A percentile compares a stretch with the other conserved stretches of the same genome.
phyloP scores from a whole-genome alignment of 1,139 yeast species.

The Debaryomyces fabryi region DNA sequence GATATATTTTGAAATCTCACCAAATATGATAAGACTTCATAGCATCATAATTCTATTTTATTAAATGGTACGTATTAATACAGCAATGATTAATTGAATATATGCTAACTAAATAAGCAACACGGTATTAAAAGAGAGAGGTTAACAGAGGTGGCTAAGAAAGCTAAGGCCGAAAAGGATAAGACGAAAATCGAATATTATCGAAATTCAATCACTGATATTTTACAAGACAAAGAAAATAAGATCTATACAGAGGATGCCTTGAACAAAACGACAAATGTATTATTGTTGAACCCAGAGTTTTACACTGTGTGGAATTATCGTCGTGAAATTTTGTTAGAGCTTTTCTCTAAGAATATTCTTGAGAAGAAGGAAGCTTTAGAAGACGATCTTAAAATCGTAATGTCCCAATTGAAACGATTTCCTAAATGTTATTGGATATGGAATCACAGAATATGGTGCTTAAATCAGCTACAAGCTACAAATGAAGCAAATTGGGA shows the following conservation, averaged over 20 bases:
- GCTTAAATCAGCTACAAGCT: slow-evolving; percentile 56
- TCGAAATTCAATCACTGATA: slow-evolving; percentile 43
- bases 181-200: slow-evolving; percentile 56
- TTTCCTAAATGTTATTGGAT: slow-evolving; percentile 95
- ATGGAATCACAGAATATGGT: slow-evolving; percentile 94
- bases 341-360: slow-evolving; percentile 26
- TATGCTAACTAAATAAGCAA: slow-evolving; percentile 31
- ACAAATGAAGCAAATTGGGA: slow-evolving; percentile 59
- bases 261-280: slow-evolving; percentile 50
- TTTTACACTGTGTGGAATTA: slow-evolving; percentile 90
- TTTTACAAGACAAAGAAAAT: slow-evolving; percentile 40
- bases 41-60: not conserved
- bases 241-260: slow-evolving; percentile 40
- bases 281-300: slow-evolving; percentile 78
- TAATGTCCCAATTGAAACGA: slow-evolving; percentile 58
- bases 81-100: not conserved
- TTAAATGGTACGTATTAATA: slow-evolving; percentile 6
- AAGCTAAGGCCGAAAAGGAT: slow-evolving; percentile 59
- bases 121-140: slow-evolving; percentile 73
- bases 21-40: not conserved
- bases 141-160: slow-evolving; percentile 58
- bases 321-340: slow-evolving; percentile 68
- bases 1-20: not conserved
- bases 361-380: slow-evolving; percentile 40
- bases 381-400: slow-evolving; percentile 62